Evolutionary conservation across 805 yeast species (phyloP).

Genomic region (Brettanomyces custersianus): DNA sequence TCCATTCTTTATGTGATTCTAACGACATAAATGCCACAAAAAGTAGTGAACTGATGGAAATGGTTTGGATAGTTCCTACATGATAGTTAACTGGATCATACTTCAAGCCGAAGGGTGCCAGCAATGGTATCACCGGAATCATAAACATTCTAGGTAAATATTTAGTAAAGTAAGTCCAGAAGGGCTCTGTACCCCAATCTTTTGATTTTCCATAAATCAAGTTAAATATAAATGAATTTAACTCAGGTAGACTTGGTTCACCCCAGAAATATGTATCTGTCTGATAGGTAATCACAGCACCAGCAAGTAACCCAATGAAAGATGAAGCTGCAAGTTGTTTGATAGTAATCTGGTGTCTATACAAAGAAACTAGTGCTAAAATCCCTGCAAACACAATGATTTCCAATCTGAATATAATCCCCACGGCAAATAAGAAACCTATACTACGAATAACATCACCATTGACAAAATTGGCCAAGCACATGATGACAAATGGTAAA

Average conservation of each 20-base stretch:
- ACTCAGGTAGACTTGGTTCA: slow-evolving; percentile 50
- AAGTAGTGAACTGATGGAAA: slow-evolving; percentile 41
- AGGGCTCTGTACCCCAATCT: slow-evolving; percentile 84
- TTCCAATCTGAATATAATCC: slow-evolving; percentile 68
- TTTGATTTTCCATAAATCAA: slow-evolving; percentile 65
- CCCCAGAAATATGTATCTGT: slow-evolving; percentile 79
- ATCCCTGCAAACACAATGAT: slow-evolving; percentile 46
- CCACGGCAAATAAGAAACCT: slow-evolving; percentile 47
- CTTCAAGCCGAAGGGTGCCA: slow-evolving; percentile 24
- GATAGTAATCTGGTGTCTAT: slow-evolving; percentile 36
- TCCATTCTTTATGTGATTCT: slow-evolving; percentile 92
- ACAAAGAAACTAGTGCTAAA: slow-evolving; percentile 36
- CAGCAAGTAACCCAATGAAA: slow-evolving; percentile 41
- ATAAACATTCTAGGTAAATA: slow-evolving; percentile 39
- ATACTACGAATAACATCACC: slow-evolving; percentile 43
- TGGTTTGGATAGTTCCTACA: slow-evolving; percentile 29
- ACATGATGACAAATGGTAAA: slow-evolving; percentile 59
- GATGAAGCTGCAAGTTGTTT: slow-evolving; percentile 31
- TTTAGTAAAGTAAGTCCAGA: slow-evolving; percentile 51
- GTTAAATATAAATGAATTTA: slow-evolving; percentile 65
- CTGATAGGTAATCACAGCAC: slow-evolving; percentile 35
- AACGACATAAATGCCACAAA: slow-evolving; percentile 61
- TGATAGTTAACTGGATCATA: slow-evolving; percentile 19
- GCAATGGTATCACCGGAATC: slow-evolving; percentile 36
- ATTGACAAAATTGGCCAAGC: slow-evolving; percentile 39